Conservation (phyloP, 768 basidiomycete genomes). For the Lactarius evosmus region DNA sequence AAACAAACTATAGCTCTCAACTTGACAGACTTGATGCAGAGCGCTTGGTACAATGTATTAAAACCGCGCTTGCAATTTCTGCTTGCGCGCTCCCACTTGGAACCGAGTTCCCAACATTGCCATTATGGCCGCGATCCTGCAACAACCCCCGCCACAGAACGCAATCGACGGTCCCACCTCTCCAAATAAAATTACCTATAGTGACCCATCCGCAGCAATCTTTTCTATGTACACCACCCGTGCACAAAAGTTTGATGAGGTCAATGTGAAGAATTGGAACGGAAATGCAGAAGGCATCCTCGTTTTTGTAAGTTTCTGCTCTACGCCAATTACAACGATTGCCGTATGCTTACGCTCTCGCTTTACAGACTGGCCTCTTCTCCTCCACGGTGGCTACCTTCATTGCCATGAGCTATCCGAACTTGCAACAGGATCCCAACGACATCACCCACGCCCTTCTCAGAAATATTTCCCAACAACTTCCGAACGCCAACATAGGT, state of each 20-base stretch:
- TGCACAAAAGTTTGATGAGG: no score
- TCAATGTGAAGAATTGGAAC: no score
- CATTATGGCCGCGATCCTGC: neutral
- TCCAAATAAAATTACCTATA: neutral
- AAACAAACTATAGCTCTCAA: neutral
- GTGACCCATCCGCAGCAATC: no score
- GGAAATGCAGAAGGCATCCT: no score
- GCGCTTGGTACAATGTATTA: neutral
- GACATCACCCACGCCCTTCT: no score
- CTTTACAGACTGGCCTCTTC: no score
- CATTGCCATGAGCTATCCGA: no score
- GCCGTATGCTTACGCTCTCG: neutral
- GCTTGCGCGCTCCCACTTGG: neutral
- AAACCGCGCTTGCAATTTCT: neutral
- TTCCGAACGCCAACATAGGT: no score
- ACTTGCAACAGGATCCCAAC: no score
- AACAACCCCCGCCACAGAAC: neutral
- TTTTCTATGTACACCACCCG: no score
- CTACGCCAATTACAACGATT: neutral
- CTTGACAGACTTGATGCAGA: neutral
- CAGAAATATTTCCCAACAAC: no score
- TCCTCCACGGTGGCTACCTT: neutral
- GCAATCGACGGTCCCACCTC: neutral
- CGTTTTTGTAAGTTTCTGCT: no score
- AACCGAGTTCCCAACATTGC: neutral